These are phyloP conservation scores for Sphaerobolus stellatus DNA, from an alignment of 1,284 basidiomycete genomes.

Conservation along the genomic window DNA sequence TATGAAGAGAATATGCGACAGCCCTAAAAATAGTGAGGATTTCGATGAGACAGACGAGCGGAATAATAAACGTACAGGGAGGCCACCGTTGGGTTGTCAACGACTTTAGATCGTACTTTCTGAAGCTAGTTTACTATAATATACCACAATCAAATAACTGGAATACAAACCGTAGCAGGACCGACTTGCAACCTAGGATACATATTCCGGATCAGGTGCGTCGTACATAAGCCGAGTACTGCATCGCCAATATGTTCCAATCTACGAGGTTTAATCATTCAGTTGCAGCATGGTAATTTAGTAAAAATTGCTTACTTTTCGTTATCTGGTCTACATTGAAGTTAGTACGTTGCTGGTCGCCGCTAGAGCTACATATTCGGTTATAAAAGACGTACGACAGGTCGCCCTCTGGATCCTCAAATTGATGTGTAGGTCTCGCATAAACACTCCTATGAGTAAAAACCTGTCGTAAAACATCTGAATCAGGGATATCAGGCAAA, in stretches of 20 bases:
- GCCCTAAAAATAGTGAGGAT: conserved; percentile 44
- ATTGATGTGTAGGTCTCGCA: conserved; percentile 65
- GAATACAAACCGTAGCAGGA: conserved; percentile 60
- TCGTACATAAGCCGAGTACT: conserved; percentile 67
- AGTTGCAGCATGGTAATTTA: no score
- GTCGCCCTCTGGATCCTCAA: conserved; percentile 68
- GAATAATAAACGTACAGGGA: conserved; percentile 49
- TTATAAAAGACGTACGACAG: conserved; percentile 24
- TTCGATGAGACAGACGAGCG: neutral
- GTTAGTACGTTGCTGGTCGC: neutral
- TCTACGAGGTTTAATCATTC: conserved; percentile 41
- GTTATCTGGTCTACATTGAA: conserved; percentile 61
- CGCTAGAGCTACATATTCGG: neutral
- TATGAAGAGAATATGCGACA: conserved; percentile 58
- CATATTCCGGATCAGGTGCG: conserved; percentile 55
- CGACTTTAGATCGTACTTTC: conserved; percentile 72
- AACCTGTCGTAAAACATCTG: conserved; percentile 47
- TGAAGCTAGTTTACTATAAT: conserved; percentile 24
- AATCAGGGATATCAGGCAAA: conserved; percentile 49
- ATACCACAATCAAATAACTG: neutral
- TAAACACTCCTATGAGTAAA: conserved; percentile 72
- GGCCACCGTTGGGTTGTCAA: conserved; percentile 70
- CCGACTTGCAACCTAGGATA: conserved; percentile 72
- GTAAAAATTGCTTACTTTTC: conserved; percentile 61
- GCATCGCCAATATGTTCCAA: conserved; percentile 72